Base-by-base conservation (phyloP, 345 rosid genomes). In the Arabidopsis arenosa region DNA sequence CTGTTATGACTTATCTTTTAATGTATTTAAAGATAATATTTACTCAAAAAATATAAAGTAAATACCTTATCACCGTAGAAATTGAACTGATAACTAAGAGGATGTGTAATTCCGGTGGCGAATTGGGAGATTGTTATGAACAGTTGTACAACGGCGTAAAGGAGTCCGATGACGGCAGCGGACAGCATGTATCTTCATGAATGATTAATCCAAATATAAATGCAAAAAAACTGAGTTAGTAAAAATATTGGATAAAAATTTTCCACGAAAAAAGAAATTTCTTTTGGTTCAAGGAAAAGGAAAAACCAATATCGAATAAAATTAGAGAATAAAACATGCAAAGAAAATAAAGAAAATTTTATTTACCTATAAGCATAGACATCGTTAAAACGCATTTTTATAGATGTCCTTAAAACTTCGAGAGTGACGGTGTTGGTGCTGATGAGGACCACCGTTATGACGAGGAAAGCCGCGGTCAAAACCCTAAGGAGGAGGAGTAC, bases 31-130 rank as follows among this genome's bases (percentile, higher is more conserved):
- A 28, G 30, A 28, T 28, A 28, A 4, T 41, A 47, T 13, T 5
- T 60, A 28, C 6, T 28, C 32, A 28, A 28, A 72, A 63, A 52
- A 15, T 17, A 13, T 52, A 9, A 9, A n/a, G 21, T 40, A 43
- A 18, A 56, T 67, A 80, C 83, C 84, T 77, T 81, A 60, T 81
- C 84, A 12, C 84, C 84, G 21, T 68, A 81, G 57, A 81, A 81
- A 9, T 69, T 69, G 14, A 81, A 60, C 6, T 73, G 64, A 68
- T 72, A 73, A n/a, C 33, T 60, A 1, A 76, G 23, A 62, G 80
- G 70, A 1, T 15, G 63, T 69, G 28, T 66, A 0, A 13, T 68
- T 55, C 73, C 72, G 1, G 65, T 77, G 65, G 79, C 70, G 21
- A 81, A 10, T 62, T 77, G 32, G 9, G 73, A 68, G 36, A 73